A percentile compares a stretch with the other conserved stretches of the same genome.
phyloP scores from a whole-genome alignment of 495 filamentous ascomycete species.

The Penicillium silybi region DNA sequence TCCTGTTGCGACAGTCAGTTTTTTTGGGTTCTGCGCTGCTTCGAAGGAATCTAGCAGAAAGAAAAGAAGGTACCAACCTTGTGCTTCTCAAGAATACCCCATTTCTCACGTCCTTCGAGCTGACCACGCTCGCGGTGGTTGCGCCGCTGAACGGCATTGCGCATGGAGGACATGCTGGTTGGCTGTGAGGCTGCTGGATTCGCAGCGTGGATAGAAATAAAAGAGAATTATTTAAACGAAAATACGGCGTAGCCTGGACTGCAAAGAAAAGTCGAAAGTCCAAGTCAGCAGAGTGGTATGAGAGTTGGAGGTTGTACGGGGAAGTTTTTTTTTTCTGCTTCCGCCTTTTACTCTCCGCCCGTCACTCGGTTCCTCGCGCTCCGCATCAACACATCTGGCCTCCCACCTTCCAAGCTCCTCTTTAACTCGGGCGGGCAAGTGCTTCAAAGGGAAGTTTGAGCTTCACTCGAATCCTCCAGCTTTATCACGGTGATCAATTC shows the following conservation, averaged over 20 bases:
- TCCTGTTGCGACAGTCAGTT: slow-evolving; percentile 52
- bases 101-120: slow-evolving; percentile 73
- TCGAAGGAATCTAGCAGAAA: neutral
- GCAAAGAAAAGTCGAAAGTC: neutral
- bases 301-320: slow-evolving; percentile 11
- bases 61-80: slow-evolving; percentile 50
- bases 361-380: slow-evolving; percentile 25
- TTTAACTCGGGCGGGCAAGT: slow-evolving; percentile 1
- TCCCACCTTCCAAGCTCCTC: slow-evolving; percentile 2
- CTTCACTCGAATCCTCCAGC: neutral
- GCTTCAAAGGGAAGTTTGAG: neutral
- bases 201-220: neutral
- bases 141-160: slow-evolving; percentile 72
- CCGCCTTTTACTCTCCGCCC: slow-evolving; percentile 23
- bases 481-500: neutral
- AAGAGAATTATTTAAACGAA: neutral
- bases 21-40: neutral
- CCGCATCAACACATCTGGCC: slow-evolving; percentile 24
- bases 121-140: slow-evolving; percentile 87
- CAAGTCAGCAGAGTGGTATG: slow-evolving; percentile 2
- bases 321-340: slow-evolving; percentile 28
- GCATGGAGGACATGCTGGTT: slow-evolving; percentile 69
- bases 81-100: slow-evolving; percentile 85
- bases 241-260: neutral
- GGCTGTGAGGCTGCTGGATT: slow-evolving; percentile 11